Evolutionary conservation across 352 stramenopile species (phyloP).

Genomic region (Thraustotheca clavata): DNA sequence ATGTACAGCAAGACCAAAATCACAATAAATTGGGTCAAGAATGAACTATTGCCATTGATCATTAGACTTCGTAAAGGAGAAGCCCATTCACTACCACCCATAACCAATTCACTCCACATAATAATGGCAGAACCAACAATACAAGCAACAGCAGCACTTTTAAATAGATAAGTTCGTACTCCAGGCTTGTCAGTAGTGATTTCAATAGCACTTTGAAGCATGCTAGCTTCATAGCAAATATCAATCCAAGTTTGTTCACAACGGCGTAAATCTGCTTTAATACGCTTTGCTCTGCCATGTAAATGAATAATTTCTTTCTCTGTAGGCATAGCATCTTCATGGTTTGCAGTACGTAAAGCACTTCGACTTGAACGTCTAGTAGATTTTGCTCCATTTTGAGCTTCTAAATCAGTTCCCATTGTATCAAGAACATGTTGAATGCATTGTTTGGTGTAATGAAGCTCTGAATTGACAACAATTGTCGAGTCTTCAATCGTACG

Average conservation of each 20-base stretch:
- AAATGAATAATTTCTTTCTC: conserved; percentile 38
- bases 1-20: conserved; percentile 49
- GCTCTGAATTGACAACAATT: conserved; percentile 57
- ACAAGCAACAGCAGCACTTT: conserved; percentile 30
- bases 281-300: conserved; percentile 35
- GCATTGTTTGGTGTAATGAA: conserved; percentile 52
- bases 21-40: neutral
- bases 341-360: neutral
- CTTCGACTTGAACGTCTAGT: neutral
- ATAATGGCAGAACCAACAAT: conserved; percentile 41
- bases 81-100: conserved; percentile 28
- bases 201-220: conserved; percentile 17
- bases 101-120: conserved; percentile 58
- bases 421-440: conserved; percentile 30
- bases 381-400: neutral
- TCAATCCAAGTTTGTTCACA: conserved; percentile 53
- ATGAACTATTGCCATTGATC: conserved; percentile 18
- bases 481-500: conserved; percentile 40
- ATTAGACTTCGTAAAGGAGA: conserved; percentile 28
- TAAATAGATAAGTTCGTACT: neutral
- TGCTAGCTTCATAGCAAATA: conserved; percentile 41
- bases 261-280: conserved; percentile 35
- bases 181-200: neutral
- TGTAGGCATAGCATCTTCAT: conserved; percentile 27
- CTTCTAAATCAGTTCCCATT: conserved; percentile 25